Conservation (phyloP, 2,329 filamentous ascomycete species). For the Fusarium bactridioides region DNA sequence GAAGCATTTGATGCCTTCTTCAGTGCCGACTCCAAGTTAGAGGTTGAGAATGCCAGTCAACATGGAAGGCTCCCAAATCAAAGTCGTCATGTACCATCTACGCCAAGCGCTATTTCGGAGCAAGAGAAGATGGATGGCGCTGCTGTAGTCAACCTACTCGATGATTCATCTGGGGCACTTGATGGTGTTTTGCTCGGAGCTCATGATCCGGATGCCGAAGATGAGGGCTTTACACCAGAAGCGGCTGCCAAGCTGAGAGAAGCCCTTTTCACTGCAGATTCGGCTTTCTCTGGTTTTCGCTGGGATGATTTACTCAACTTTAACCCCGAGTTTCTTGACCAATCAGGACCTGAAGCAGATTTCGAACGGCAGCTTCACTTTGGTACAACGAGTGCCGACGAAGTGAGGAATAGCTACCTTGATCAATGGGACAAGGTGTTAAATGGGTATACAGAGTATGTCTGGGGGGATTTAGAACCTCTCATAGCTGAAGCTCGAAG, state of each 20-base stretch:
- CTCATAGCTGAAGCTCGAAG: slow-evolving; percentile 63
- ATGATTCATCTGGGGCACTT: slow-evolving; percentile 35
- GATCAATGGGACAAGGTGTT: slow-evolving; percentile 65
- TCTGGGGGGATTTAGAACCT: slow-evolving; percentile 71
- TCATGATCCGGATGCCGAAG: slow-evolving; percentile 31
- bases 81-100: not conserved
- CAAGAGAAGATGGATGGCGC: slow-evolving; percentile 48
- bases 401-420: slow-evolving; percentile 57
- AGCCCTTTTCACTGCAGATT: slow-evolving; percentile 48
- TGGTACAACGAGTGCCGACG: slow-evolving; percentile 50
- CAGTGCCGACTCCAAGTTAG: slow-evolving; percentile 19
- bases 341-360: slow-evolving; percentile 29
- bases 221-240: slow-evolving; percentile 39
- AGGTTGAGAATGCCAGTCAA: not conserved
- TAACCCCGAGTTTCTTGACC: slow-evolving; percentile 53
- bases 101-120: slow-evolving; percentile 3
- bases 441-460: slow-evolving; percentile 67
- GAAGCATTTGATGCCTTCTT: slow-evolving; percentile 41
- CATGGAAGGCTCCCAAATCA: not conserved
- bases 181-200: slow-evolving; percentile 28
- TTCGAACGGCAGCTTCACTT: slow-evolving; percentile 42
- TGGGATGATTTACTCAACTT: slow-evolving; percentile 62
- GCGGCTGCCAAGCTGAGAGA: slow-evolving; percentile 47
- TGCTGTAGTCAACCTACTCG: slow-evolving; percentile 52
- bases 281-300: not conserved